A percentile compares a stretch with the other conserved stretches of the same genome.
These are phyloP conservation scores for Cryptosporidium tyzzeri DNA, from an alignment of 169 alveolate genomes.

Conservation along the genomic window DNA sequence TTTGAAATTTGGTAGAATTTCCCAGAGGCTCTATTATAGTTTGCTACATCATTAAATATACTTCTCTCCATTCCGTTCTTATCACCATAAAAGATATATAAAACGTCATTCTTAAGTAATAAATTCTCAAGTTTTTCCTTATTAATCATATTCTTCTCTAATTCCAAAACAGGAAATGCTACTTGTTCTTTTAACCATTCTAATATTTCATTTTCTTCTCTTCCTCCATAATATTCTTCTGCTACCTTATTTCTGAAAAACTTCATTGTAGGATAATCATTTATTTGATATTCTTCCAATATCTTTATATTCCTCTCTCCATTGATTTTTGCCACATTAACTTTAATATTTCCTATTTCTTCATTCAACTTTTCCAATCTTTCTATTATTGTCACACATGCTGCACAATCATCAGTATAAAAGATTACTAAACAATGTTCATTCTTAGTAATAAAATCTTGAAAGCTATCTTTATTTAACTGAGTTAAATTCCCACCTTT, in stretches of 20 bases:
- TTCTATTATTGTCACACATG: slow-evolving; percentile 60
- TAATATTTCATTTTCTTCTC: slow-evolving; percentile 79
- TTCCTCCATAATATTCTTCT: slow-evolving; percentile 81
- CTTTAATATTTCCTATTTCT: slow-evolving; percentile 23
- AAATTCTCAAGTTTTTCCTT: not conserved
- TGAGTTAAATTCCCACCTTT: not conserved
- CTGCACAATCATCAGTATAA: slow-evolving; percentile 61
- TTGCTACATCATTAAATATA: slow-evolving; percentile 42
- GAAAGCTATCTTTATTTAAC: slow-evolving; percentile 11
- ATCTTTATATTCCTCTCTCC: slow-evolving; percentile 54
- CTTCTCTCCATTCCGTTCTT: not conserved
- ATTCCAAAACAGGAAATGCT: slow-evolving; percentile 18
- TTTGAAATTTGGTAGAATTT: slow-evolving; percentile 37
- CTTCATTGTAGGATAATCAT: slow-evolving; percentile 84
- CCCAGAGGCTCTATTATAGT: slow-evolving; percentile 62
- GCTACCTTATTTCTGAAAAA: slow-evolving; percentile 79
- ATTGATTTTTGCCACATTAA: slow-evolving; percentile 34
- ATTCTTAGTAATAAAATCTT: slow-evolving; percentile 4
- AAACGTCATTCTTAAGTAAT: slow-evolving; percentile 17
- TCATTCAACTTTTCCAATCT: slow-evolving; percentile 17
- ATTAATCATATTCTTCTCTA: slow-evolving; percentile 5
- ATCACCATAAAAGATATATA: slow-evolving; percentile 37
- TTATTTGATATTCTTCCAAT: slow-evolving; percentile 77
- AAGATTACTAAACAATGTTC: slow-evolving; percentile 45
- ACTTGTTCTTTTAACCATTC: slow-evolving; percentile 77